Evolutionary conservation across 2,329 filamentous ascomycete species (phyloP), one percentile per base, ranked within the genome.

Genomic region (Xylogone sp.): DNA sequence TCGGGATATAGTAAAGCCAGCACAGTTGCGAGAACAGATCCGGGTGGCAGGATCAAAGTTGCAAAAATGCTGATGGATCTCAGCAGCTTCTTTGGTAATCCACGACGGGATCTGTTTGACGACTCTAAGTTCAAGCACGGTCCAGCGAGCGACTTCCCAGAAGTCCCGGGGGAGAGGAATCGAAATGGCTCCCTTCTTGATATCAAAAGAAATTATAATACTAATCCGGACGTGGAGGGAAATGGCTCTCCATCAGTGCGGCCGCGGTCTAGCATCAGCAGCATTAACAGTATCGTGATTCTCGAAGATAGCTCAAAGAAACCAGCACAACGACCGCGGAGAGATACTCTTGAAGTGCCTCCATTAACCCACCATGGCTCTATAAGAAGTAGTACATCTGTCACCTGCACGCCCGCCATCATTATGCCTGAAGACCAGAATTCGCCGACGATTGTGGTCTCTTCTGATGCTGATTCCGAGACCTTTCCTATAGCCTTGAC

Each of bases 81-180:
- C 3, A 73, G 72, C 7, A 68, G 75, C 10, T 71, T 73, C 13
- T 57, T 84, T 1, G 74, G 75, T 2, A 74, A 72, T 0, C 72
- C 77, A 24, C 69, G 73, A 0, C 68, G 72, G 1, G 69, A 76
- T n/a, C 70, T 68, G 7, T 74, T 75, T 50, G 74, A 82, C 49
- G 71, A 76, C 24, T 72, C 71, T 0, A 71, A 71, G 1, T 82
- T 81, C 57, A 71, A 71, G 45, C 65, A 64, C 3, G 72, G 75
- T 18, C 68, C 67, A 43, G 74, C 76, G 3, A 62, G 65, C n/a
- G 68, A 71, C n/a, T 85, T 75, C 45, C 82, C 82, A 0, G 72
- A 76, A 49, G 69, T 81, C 0, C 82, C 82, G 0, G 82, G 79
- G 2, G 81, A 84, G 56, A 58, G 54, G 1, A 53, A 65, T 2